Base-by-base conservation (phyloP, 2,329 filamentous ascomycete species). In the Fusarium sp. region DNA sequence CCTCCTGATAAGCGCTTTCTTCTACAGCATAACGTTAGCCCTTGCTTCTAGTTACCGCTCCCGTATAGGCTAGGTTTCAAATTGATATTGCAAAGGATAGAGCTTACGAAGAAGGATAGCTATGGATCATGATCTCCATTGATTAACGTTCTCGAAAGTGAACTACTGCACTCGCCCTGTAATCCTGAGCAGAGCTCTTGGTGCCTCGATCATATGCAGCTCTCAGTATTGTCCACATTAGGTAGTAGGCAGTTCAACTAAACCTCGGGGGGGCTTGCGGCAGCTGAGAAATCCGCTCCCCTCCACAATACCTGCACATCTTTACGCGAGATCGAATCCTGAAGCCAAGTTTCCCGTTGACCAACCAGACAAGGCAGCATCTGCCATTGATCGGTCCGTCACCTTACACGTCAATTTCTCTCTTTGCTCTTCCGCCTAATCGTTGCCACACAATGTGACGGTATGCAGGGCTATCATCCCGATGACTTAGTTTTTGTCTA, bases 331-430 rank as follows among this genome's bases (percentile, higher is more conserved):
- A 68, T 68, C 58, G 64, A 68, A 51, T 54, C 43, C 51, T 29
- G 49, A 16, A 55, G 58, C 56, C 44, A 50, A 66, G 30, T 43
- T 27, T 43, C 20, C 34, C 18, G 15, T 43, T 16, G 27, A 57
- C 67, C 57, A 58, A 68, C 44, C 57, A 68, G 25, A 53, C 27
- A 34, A 43, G 30, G 18, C 18, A 29, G 50, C 42, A 51, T 52
- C 59, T 60, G 20, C 27, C 50, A 53, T 29, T 59, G 44, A 68
- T 64, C 58, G 54, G 68, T 68, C 44, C 49, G 54, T 47, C 58
- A 70, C 54, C 63, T 69, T 70, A 71, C 62, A 70, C 44, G 44
- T 68, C 47, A 66, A 63, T 46, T 55, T 49, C 49, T 53, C 58
- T 40, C 18, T 38, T 57, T 34, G 40, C 27, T 38, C 46, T 59